phyloP scores from a whole-genome alignment of 208 protist species.

The Trypanosoma boissoni region DNA sequence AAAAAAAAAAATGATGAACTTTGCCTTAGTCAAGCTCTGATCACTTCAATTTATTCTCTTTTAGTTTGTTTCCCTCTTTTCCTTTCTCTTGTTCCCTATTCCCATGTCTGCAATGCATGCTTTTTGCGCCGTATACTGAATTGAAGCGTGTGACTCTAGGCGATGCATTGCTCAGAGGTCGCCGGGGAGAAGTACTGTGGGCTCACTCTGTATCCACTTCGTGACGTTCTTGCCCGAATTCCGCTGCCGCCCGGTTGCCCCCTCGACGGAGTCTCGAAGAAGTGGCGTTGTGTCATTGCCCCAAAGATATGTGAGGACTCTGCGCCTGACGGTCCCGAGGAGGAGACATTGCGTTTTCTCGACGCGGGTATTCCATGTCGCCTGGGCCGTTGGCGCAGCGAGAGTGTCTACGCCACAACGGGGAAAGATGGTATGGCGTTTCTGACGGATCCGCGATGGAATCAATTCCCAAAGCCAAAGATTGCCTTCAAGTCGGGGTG shows the following conservation, averaged over 20 bases:
- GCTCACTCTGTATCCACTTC: conserved; percentile 50
- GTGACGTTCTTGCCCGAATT: conserved; percentile 62
- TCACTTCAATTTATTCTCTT: background rate
- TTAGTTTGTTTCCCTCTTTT: background rate
- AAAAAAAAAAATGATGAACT: too few relatives aligned
- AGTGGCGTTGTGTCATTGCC: conserved; percentile 83
- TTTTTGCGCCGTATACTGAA: too few relatives aligned
- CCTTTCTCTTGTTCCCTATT: background rate
- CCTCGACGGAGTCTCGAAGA: conserved; percentile 44
- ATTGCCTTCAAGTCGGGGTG: conserved; percentile 79
- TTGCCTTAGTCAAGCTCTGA: too few relatives aligned
- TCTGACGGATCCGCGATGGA: conserved; percentile 48
- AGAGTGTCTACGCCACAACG: conserved; percentile 29
- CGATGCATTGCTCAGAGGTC: background rate
- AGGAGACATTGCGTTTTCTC: conserved; percentile 40
- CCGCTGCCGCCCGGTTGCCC: conserved; percentile 41
- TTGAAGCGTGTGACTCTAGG: too few relatives aligned
- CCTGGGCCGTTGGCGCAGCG: conserved; percentile 27
- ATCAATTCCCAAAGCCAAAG: conserved; percentile 71
- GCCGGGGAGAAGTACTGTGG: conserved; percentile 9
- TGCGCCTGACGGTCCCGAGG: conserved; percentile 22
- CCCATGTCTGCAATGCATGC: background rate
- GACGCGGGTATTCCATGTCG: conserved; percentile 59
- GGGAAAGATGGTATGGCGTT: conserved; percentile 50
- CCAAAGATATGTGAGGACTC: conserved; percentile 28